Evolutionary conservation across 148 eudicot species (phyloP).

Genomic region (Camellia granthamiana): DNA sequence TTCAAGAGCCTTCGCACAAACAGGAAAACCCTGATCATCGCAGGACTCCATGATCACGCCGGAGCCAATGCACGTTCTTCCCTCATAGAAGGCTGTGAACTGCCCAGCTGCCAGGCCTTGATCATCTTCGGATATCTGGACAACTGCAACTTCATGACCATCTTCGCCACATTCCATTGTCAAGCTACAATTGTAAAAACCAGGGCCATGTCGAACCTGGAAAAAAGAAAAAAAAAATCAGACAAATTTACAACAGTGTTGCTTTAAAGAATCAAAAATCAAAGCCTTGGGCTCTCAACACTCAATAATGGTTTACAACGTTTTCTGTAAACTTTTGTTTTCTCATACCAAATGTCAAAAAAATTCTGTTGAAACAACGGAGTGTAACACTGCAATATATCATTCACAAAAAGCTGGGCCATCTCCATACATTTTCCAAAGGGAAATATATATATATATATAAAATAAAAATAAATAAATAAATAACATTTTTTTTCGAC

Average conservation of each 20-base stretch:
- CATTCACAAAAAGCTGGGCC: background rate
- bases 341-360: too few relatives aligned
- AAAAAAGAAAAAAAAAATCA: background rate
- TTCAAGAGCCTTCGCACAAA: conserved; percentile 73
- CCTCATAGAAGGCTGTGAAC: conserved; percentile 86
- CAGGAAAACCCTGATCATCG: conserved; percentile 80
- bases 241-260: background rate
- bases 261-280: background rate
- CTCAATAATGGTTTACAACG: background rate
- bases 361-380: too few relatives aligned
- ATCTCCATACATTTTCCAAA: background rate
- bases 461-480: background rate
- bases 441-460: background rate
- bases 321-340: too few relatives aligned
- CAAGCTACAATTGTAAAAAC: conserved; percentile 58
- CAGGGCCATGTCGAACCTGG: conserved; percentile 97
- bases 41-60: conserved; percentile 87
- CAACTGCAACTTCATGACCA: conserved; percentile 49
- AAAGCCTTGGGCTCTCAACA: background rate
- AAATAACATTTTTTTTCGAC: background rate
- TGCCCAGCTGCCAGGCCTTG: conserved; percentile 99
- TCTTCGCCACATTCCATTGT: conserved; percentile 43
- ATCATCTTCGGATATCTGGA: conserved; percentile 79
- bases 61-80: conserved; percentile 67
- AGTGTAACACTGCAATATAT: background rate